Percentiles rank a stretch among this genome's conserved stretches.
Conservation (phyloP, 2,329 filamentous ascomycete genomes). For the Arachnomyces sp. region DNA sequence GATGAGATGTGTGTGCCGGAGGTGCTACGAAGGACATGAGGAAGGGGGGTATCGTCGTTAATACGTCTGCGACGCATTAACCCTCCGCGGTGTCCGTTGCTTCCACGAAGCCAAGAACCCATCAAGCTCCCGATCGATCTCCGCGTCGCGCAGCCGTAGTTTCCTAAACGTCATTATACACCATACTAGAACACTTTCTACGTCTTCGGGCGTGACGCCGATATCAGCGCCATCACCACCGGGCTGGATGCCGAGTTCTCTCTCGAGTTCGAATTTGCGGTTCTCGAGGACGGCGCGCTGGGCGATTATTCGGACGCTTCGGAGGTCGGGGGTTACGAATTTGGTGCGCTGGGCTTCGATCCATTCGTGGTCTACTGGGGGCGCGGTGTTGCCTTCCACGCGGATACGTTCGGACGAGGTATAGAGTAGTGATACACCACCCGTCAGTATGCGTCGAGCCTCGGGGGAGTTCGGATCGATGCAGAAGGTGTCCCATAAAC, state of each 20-base stretch:
- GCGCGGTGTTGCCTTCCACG: conserved; percentile 18
- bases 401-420: conserved; percentile 16
- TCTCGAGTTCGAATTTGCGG: conserved; percentile 4
- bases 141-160: conserved; percentile 20
- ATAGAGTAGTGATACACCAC: conserved; percentile 22
- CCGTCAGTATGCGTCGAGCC: conserved; percentile 16
- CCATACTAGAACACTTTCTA: conserved; percentile 22
- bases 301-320: conserved; percentile 29
- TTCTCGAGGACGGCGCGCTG: conserved; percentile 26
- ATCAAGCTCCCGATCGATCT: conserved; percentile 28
- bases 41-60: no score
- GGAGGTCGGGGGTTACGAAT: conserved; percentile 24
- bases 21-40: no score
- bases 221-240: neutral
- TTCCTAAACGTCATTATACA: conserved; percentile 25
- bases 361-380: conserved; percentile 16
- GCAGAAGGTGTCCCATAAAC: conserved; percentile 43
- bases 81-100: no score
- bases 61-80: no score
- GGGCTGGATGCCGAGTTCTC: neutral
- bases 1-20: no score
- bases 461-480: conserved; percentile 18
- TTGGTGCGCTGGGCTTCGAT: conserved; percentile 20
- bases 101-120: conserved; percentile 15
- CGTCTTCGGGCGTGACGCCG: neutral